Evolutionary conservation across 352 stramenopile genomes (phyloP), one percentile per base, ranked within the genome.

Genomic region (Phytophthora citrophthora): DNA sequence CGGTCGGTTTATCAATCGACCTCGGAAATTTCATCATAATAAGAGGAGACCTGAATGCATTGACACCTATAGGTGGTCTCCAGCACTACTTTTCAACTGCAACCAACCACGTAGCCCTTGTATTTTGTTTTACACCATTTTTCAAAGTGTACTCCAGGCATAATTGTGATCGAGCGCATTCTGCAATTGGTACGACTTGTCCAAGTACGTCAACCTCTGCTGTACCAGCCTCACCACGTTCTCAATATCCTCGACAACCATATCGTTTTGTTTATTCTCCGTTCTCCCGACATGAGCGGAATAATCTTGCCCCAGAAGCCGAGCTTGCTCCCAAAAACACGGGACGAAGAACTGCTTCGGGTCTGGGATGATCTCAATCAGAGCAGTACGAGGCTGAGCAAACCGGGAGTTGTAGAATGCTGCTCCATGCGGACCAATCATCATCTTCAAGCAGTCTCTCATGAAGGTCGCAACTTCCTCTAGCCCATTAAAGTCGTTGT

Each of bases 351-450:
- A 74, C 26, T 62, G 58, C 13, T 66, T 16, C 0, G 59, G 51
- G 44, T 67, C 50, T 15, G 60, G 59, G 16, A 74, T 41, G 23
- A 70, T 74, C 45, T 70, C 66, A 47, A 74, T 74, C 15, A 70
- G 7, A 31, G 66, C 49, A 36, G 66, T 74, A 38, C 48, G 60
- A n/a, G 60, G 59, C 20, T 55, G 54, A 47, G 54, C 59, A 31
- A 74, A 74, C 16, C 66, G 54, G 39, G 53, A 31, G 23, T 74
- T 74, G 60, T 74, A 74, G 47, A 70, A 74, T 45, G 66, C 66
- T 6, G 66, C 60, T 5, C 66, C 66, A 23, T 74, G 66, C 2
- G 60, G 66, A 2, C 66, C 66, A 12, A 74, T 64, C 66, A 74
- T 70, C 54, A 74, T 74, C 50, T 70, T 74, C 10, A 74, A 60